These are phyloP conservation scores for Tetrapisispora namnaoensis DNA, from an alignment of 805 yeast genomes.

Conservation along the genomic window DNA sequence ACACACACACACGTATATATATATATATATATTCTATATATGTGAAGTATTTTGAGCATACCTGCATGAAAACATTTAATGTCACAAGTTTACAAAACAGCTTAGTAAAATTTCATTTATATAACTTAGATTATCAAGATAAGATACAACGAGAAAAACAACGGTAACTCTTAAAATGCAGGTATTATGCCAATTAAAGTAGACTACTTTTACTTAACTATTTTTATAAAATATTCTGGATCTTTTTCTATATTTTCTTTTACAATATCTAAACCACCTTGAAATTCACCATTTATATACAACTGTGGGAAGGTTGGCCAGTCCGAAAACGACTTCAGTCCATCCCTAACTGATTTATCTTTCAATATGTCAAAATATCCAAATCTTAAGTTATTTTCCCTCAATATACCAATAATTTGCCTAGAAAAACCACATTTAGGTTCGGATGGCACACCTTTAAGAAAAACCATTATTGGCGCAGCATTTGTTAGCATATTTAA, in stretches of 20 bases:
- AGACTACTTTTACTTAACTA: constrained; percentile 29
- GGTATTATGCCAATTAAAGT: background rate
- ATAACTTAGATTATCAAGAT: no score
- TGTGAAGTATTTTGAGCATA: background rate
- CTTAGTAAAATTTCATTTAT: background rate
- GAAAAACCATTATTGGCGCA: constrained; percentile 96
- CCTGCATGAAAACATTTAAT: background rate
- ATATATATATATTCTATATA: no score
- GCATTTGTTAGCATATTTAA: constrained; percentile 79
- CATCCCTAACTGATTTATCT: constrained; percentile 91
- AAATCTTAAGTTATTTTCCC: constrained; percentile 93
- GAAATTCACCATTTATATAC: constrained; percentile 89
- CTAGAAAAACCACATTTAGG: constrained; percentile 98
- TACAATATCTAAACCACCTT: constrained; percentile 95
- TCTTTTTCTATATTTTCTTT: constrained; percentile 91
- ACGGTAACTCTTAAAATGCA: background rate
- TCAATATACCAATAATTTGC: constrained; percentile 84
- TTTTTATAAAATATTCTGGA: constrained; percentile 69
- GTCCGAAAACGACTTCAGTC: constrained; percentile 80
- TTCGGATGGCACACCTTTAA: constrained; percentile 97
- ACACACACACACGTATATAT: no score
- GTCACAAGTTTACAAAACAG: background rate
- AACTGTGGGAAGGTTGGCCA: constrained; percentile 99
- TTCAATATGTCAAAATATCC: constrained; percentile 95
- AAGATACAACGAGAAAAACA: no score